These are phyloP conservation scores for Aphanoascus verrucosus DNA, from an alignment of 2,329 filamentous ascomycete genomes.

Conservation along the genomic window DNA sequence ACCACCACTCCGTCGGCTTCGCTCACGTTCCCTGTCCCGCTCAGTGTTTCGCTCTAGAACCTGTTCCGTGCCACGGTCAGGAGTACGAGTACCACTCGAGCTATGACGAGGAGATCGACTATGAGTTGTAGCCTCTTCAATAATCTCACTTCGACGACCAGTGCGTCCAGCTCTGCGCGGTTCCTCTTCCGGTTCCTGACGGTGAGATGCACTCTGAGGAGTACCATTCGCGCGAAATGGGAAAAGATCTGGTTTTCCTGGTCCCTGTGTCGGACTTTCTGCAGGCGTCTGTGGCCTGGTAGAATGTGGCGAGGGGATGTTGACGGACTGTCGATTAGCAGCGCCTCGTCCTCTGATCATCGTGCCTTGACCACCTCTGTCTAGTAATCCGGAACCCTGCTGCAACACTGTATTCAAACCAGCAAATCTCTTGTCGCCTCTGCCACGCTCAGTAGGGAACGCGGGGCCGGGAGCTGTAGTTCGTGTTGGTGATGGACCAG, in stretches of 20 bases:
- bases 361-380: constrained; percentile 27
- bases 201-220: constrained; percentile 14
- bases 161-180: constrained; percentile 21
- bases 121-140: constrained; percentile 29
- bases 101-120: constrained; percentile 24
- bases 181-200: constrained; percentile 22
- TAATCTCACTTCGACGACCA: constrained; percentile 26
- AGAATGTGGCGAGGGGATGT: constrained; percentile 25
- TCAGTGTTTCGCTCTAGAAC: constrained; percentile 19
- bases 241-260: constrained; percentile 28
- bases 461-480: constrained; percentile 30
- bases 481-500: constrained; percentile 28
- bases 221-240: constrained; percentile 20
- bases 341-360: constrained; percentile 32
- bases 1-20: constrained; percentile 24
- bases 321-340: constrained; percentile 27
- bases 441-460: constrained; percentile 30
- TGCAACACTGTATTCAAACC: constrained; percentile 40
- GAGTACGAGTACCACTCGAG: constrained; percentile 18
- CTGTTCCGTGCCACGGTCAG: constrained; percentile 21
- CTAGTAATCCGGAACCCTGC: constrained; percentile 29
- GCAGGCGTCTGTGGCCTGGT: constrained; percentile 26
- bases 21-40: constrained; percentile 22
- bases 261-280: constrained; percentile 18
- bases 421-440: constrained; percentile 39